Evolutionary conservation across 257 asterid species (phyloP), one percentile per base, ranked within the genome.

Genomic region (Anisodus tanguticus): DNA sequence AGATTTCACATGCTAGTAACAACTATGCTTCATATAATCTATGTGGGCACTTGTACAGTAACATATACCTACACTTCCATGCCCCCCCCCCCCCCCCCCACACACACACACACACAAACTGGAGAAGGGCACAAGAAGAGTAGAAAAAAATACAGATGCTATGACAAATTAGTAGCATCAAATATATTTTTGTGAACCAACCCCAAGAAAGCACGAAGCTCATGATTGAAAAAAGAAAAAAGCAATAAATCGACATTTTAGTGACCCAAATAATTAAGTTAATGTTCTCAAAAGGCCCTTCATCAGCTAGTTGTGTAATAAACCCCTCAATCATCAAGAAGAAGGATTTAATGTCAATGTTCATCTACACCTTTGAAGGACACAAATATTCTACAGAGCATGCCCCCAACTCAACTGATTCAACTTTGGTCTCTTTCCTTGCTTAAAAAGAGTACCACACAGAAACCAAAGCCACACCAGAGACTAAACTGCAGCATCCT

Each of bases 401-500:
- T 74, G 55, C 12, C 45, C 12, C 45, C n/a, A 49, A 47, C 62
- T 22, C 81, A 76, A 76, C 81, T 26, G 10, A 51, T 49, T 76
- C 63, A 76, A 76, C 62, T 76, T 49, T 51, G 11, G 81, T 76
- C 62, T 76, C 63, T 51, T 19, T 74, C 22, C 63, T 76, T 22
- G 60, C 51, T 76, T 49, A 26, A 26, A 31, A 76, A 26, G 19
- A 76, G 80, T 51, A 41, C 12, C 49, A 51, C 37, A 22, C 37
- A 22, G 12, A 19, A 19, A 19, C 58, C 69, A 63, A 64, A 10
- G 60, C 70, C 41, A 26, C 16, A 22, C 47, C 43, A 74, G 45
- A 74, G 19, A 22, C 60, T 37, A 13, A 67, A 67, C 11, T 67
- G 49, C 9, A 67, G 49, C 49, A 22, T 6, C 74, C 45, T 39